These are phyloP conservation scores for Exidia glandulosa DNA, from an alignment of 768 basidiomycete species.

Conservation along the genomic window DNA sequence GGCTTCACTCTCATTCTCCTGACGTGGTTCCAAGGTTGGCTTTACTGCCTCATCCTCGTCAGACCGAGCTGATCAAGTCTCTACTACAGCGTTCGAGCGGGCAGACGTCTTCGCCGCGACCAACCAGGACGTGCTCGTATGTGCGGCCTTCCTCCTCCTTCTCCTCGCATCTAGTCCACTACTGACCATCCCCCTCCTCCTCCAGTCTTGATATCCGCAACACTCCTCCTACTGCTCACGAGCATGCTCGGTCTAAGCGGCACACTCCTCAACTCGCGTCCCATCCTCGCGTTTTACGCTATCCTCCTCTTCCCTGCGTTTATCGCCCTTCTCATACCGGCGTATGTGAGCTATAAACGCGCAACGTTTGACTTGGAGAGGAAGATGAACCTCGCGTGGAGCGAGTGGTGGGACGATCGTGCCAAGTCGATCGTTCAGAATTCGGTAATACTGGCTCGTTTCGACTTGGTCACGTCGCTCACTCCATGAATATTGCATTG, in stretches of 20 bases:
- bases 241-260: constrained; percentile 51
- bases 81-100: constrained; percentile 38
- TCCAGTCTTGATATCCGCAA: constrained; percentile 36
- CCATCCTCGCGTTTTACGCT: constrained; percentile 54
- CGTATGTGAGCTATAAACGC: constrained; percentile 55
- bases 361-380: constrained; percentile 47
- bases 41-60: not conserved
- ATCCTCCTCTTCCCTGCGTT: constrained; percentile 58
- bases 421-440: constrained; percentile 52
- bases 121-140: constrained; percentile 29
- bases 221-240: constrained; percentile 40
- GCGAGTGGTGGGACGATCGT: constrained; percentile 42
- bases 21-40: constrained; percentile 38
- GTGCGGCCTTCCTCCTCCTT: constrained; percentile 11
- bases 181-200: constrained; percentile 33
- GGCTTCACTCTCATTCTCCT: constrained; percentile 40
- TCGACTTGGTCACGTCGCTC: constrained; percentile 13
- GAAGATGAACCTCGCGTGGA: constrained; percentile 62
- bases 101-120: constrained; percentile 55
- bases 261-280: constrained; percentile 53
- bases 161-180: not conserved
- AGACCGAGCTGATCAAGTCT: not conserved
- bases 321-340: constrained; percentile 44
- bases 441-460: constrained; percentile 14
- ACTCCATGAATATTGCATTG: not conserved